Conservation (phyloP, 805 yeast genomes). For the Cyberlindnera lachancei region DNA sequence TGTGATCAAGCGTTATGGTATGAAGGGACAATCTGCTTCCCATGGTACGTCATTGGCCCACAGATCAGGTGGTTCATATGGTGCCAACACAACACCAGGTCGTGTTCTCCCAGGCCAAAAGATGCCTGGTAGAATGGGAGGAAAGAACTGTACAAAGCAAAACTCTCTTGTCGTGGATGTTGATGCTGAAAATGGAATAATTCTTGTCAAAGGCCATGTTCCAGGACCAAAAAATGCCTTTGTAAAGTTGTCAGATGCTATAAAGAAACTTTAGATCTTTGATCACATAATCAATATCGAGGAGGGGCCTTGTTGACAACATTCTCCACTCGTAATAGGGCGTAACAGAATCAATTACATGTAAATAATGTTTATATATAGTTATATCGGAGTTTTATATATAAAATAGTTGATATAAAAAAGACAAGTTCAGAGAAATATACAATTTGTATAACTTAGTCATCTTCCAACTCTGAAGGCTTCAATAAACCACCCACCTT, state of each 20-base stretch:
- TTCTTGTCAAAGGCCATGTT: constrained; percentile 81
- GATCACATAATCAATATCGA: too few species aligned
- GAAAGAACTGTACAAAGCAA: constrained; percentile 60
- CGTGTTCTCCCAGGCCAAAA: constrained; percentile 94
- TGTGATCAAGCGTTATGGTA: constrained; percentile 94
- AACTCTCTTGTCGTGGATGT: constrained; percentile 72
- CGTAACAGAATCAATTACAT: too few species aligned
- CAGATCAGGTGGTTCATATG: constrained; percentile 95
- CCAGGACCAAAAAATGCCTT: constrained; percentile 80
- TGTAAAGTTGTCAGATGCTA: constrained; percentile 75
- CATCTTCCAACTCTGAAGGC: constrained; percentile 91
- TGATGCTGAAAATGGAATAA: constrained; percentile 73
- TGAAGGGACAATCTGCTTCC: constrained; percentile 81
- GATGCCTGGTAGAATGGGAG: constrained; percentile 98
- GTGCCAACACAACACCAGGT: constrained; percentile 93
- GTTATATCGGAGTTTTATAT: too few species aligned
- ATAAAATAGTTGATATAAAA: too few species aligned
- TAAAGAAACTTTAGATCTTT: constrained; percentile 38
- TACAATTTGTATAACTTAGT: too few species aligned
- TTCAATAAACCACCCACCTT: constrained; percentile 89
- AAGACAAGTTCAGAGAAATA: too few species aligned
- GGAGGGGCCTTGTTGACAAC: too few species aligned
- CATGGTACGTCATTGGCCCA: constrained; percentile 95
- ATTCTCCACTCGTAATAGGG: too few species aligned
- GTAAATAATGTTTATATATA: too few species aligned